Evolutionary conservation across 2,329 filamentous ascomycete species (phyloP), one percentile per base, ranked within the genome.

Genomic region (Talaromyces sp.): DNA sequence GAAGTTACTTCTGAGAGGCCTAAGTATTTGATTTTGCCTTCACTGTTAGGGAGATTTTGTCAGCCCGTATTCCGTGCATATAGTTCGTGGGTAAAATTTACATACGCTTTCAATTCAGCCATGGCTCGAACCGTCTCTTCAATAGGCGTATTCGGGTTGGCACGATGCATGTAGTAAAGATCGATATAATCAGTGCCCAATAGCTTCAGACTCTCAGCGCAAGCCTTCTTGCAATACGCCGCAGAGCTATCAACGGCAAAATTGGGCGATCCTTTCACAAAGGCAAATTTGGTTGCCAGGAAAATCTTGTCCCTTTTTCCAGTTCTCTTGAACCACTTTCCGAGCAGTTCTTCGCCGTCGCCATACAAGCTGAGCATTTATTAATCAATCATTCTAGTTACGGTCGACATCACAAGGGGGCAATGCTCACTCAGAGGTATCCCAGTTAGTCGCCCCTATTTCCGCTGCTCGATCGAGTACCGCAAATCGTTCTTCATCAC

Each of bases 11-110:
- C 83, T 13, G 78, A 82, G 6, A 87, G 72, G 1, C 84, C 84
- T 2, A 87, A 75, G 69, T 85, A 77, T 54, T 78, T 78, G 70
- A 87, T 82, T 71, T 86, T 86, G 5, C 85, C 85, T 58, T 82
- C 80, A 0, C 80, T 78, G 15, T 29, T 10, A 22, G 22, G 49
- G 19, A 29, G 31, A 34, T 25, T 10, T 1, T 8, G 22, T 59
- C 22, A 59, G 56, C 7, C 4, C 22, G 25, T 19, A 0, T n/a
- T 54, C 25, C 19, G 1, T 11, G 27, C 11, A 27, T 31, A 29
- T n/a, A 5, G 6, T 31, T 1, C 10, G 13, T 5, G 13, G 10
- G 11, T 15, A 2, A 2, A 7, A 2, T 4, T 31, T 22, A 10
- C 63, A 15, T 56, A 65, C 63, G 27, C 49, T 65, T 81, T 76